Evolutionary conservation across 2,329 filamentous ascomycete species (phyloP).

Genomic region (Cladophialophora exuberans): DNA sequence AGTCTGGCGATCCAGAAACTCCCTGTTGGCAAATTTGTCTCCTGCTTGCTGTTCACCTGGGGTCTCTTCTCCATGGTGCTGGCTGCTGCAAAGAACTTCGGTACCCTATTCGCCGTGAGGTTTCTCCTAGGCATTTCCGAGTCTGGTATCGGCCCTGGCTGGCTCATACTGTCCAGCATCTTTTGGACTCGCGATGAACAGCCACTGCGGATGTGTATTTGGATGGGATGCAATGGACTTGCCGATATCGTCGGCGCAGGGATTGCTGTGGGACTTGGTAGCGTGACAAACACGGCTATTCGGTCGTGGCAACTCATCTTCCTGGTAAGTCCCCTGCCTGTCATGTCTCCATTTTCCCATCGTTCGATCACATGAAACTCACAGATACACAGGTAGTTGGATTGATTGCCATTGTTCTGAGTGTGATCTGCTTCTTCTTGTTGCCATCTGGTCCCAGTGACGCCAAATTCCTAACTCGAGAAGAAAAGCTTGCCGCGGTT

Average conservation of each 20-base stretch:
- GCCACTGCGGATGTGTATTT: too few species aligned
- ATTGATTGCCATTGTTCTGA: constrained; percentile 49
- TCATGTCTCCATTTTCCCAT: constrained; percentile 37
- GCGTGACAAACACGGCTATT: constrained; percentile 37
- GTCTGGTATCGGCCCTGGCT: constrained; percentile 61
- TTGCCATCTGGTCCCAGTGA: constrained; percentile 43
- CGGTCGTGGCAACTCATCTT: constrained; percentile 56
- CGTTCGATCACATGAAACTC: background rate
- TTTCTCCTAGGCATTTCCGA: constrained; percentile 64
- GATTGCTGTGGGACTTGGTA: constrained; percentile 59
- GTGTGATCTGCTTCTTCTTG: constrained; percentile 36
- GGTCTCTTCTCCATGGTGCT: constrained; percentile 35
- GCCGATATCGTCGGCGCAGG: constrained; percentile 56
- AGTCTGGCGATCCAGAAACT: constrained; percentile 8
- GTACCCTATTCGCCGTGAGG: constrained; percentile 57
- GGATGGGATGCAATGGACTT: too few species aligned
- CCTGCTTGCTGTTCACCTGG: constrained; percentile 37
- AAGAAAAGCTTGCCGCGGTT: constrained; percentile 25
- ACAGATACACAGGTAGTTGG: constrained; percentile 32
- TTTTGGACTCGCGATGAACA: constrained; percentile 64
- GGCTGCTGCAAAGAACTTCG: constrained; percentile 37
- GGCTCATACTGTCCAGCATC: constrained; percentile 64
- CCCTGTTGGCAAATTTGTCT: constrained; percentile 2
- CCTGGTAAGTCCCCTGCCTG: constrained; percentile 37
- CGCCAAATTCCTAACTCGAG: constrained; percentile 42